Base-by-base conservation (phyloP, 2,329 filamentous ascomycete genomes). In the Ilyonectria sp. region DNA sequence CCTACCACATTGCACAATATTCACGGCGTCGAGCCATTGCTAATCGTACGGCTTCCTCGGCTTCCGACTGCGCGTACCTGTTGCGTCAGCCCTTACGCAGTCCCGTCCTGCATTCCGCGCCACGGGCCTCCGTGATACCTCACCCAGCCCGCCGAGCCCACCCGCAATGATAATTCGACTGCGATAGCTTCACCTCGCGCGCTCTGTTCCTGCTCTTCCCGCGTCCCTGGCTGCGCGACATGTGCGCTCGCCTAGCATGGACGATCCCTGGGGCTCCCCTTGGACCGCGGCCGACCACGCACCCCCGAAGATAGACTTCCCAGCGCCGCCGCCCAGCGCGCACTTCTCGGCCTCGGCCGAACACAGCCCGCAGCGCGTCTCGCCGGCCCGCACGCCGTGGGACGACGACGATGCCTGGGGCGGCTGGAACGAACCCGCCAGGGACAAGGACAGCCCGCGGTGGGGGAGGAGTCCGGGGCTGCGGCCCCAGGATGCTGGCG, bases 241-340 rank as follows among this genome's bases (percentile, higher is more conserved):
- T 78, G 79, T 78, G 43, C 71, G 69, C 71, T 74, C 74, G 76
- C 71, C 70, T 78, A 81, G 76, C 70, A 90, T 90, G 88, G 88
- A 90, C 78, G 87, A 90, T 87, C 87, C 88, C 74, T 90, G 88
- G 88, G 86, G 85, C 79, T 89, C 87, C 73, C 88, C 88, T 79
- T 90, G 88, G 88, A 83, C 85, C 67, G 82, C 88, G 87, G 83
- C 85, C 68, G 82, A 71, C 70, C 66, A 79, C 57, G 68, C 74
- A 65, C 73, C 78, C 15, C 81, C 76, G 78, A 86, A 74, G 70
- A 76, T 74, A 75, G 76, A 80, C 66, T 72, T 80, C 29, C 77
- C 79, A 6, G 65, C 76, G 62, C 77, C 78, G 67, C 80, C 79
- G 46, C 74, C 77, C 37, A 74, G 63, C 63, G 78, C 77, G 33